These are phyloP conservation scores for Psophocarpus tetragonolobus DNA, from an alignment of 306 rosid genomes.

Conservation along the genomic window DNA sequence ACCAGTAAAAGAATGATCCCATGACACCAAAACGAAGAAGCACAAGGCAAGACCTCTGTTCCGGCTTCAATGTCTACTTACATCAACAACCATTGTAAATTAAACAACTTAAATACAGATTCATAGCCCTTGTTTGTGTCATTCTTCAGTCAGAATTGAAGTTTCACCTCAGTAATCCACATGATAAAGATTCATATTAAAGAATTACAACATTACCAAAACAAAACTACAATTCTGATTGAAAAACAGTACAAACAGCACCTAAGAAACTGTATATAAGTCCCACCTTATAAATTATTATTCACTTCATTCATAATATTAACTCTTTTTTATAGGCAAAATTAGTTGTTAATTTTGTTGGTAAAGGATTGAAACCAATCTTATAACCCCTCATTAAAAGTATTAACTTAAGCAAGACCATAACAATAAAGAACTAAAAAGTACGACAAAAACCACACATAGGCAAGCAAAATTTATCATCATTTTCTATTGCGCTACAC, in stretches of 20 bases:
- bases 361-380: too few species aligned
- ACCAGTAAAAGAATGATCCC: constrained; percentile 7
- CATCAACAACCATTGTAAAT: not conserved
- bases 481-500: not conserved
- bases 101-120: not conserved
- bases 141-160: not conserved
- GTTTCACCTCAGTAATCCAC: not conserved
- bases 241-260: not conserved
- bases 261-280: not conserved
- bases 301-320: not conserved
- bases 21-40: constrained; percentile 27
- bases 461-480: not conserved
- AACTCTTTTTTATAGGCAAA: too few species aligned
- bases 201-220: not conserved
- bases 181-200: not conserved
- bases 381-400: not conserved
- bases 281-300: not conserved
- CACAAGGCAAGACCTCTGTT: constrained; percentile 26
- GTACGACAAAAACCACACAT: not conserved
- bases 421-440: not conserved
- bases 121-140: not conserved
- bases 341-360: too few species aligned
- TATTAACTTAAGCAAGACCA: constrained; percentile 1
- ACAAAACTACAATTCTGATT: not conserved
- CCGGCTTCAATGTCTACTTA: constrained; percentile 11